Evolutionary conservation across 2,329 filamentous ascomycete genomes (phyloP).

Genomic region (Calonectria naviculata): DNA sequence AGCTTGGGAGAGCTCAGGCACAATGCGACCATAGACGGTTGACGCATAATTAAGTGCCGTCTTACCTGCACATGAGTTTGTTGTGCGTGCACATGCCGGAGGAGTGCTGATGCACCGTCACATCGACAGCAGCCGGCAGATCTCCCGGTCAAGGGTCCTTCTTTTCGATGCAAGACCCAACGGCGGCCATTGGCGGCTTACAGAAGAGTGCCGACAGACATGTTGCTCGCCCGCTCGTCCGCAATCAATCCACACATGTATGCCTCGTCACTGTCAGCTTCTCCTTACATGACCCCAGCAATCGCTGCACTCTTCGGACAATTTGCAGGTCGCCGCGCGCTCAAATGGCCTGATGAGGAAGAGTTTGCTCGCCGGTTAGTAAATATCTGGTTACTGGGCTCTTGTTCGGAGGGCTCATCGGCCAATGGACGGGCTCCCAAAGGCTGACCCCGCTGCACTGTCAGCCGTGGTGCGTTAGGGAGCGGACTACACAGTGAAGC

Average conservation of each 20-base stretch:
- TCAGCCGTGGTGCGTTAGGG: background rate
- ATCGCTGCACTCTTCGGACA: background rate
- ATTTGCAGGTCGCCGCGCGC: background rate
- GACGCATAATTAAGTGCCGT: constrained; percentile 1
- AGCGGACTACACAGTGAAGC: background rate
- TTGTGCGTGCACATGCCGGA: background rate
- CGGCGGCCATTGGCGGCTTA: background rate
- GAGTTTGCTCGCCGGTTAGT: background rate
- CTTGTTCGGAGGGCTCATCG: background rate
- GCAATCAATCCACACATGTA: background rate
- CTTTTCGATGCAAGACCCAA: background rate
- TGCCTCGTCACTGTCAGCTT: background rate
- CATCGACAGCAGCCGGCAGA: background rate
- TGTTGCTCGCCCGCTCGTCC: background rate
- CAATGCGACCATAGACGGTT: background rate
- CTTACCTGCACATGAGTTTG: background rate
- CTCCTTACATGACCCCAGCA: no score
- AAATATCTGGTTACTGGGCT: background rate
- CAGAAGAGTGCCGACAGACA: background rate
- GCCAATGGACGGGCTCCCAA: background rate
- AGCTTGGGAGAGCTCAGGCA: background rate
- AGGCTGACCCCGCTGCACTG: background rate
- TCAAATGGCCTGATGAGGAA: background rate
- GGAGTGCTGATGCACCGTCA: background rate
- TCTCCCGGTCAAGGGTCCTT: background rate